Evolutionary conservation across 192 early-diverging fungal species (phyloP).

Genomic region (Bifiguratus adelaidae): DNA sequence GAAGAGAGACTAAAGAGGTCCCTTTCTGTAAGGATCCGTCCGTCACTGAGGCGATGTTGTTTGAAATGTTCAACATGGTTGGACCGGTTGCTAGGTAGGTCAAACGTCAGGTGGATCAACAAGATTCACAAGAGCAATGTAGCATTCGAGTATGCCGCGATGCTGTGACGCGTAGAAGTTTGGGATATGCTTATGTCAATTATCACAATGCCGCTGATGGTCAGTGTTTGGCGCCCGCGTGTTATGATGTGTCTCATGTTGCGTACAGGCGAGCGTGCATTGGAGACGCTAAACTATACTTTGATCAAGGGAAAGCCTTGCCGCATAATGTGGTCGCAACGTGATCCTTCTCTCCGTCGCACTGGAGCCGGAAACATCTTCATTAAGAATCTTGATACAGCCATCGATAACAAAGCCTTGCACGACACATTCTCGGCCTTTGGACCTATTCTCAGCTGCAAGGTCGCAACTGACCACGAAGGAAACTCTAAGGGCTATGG

Average conservation of each 20-base stretch:
- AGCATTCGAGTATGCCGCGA: constrained; percentile 87
- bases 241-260: neutral
- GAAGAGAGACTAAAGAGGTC: no score
- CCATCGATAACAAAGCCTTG: constrained; percentile 84
- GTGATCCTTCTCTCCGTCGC: constrained; percentile 70
- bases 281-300: constrained; percentile 78
- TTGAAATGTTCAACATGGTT: constrained; percentile 73
- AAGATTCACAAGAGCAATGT: no score
- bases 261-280: constrained; percentile 48
- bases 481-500: constrained; percentile 73
- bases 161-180: constrained; percentile 71
- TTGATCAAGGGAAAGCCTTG: constrained; percentile 75
- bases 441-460: constrained; percentile 78
- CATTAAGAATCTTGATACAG: constrained; percentile 86
- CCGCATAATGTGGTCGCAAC: constrained; percentile 93
- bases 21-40: no score
- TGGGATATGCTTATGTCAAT: constrained; percentile 92
- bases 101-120: no score
- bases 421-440: constrained; percentile 88
- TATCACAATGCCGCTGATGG: constrained; percentile 63
- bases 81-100: constrained; percentile 73
- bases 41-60: constrained; percentile 79
- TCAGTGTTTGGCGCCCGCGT: constrained; percentile 4
- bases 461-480: constrained; percentile 56
- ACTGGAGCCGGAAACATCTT: constrained; percentile 80